These are phyloP conservation scores for Hyaloscypha variabilis DNA, from an alignment of 495 filamentous ascomycete species.

Conservation along the genomic window DNA sequence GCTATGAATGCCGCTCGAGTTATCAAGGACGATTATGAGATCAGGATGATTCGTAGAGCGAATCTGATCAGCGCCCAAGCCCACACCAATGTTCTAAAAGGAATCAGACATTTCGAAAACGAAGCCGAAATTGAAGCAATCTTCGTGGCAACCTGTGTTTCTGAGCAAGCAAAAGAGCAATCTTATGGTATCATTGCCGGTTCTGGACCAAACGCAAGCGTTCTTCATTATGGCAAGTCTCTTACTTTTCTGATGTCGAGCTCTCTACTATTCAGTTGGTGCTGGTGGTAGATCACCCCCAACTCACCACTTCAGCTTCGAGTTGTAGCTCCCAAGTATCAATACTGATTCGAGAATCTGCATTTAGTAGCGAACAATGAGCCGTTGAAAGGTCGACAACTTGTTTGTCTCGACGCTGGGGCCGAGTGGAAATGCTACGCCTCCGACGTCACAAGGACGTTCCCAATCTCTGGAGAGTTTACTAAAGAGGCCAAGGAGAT, in stretches of 20 bases:
- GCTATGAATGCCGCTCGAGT: conserved; percentile 75
- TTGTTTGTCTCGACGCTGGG: conserved; percentile 84
- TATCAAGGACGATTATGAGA: conserved; percentile 81
- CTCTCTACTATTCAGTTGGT: too few relatives aligned
- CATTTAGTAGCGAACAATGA: conserved; percentile 75
- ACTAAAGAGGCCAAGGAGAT: conserved; percentile 67
- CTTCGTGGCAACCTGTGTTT: conserved; percentile 71
- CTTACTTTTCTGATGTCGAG: too few relatives aligned
- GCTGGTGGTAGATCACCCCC: too few relatives aligned
- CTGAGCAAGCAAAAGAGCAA: conserved; percentile 72
- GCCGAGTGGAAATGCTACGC: conserved; percentile 87
- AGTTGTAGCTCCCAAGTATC: too few relatives aligned
- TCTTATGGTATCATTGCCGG: conserved; percentile 88
- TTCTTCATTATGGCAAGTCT: conserved; percentile 94
- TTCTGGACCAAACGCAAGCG: conserved; percentile 74
- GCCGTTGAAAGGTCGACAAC: conserved; percentile 63
- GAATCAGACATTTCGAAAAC: conserved; percentile 62
- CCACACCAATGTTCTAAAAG: conserved; percentile 67
- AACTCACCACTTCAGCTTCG: too few relatives aligned
- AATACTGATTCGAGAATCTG: too few relatives aligned
- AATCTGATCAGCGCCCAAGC: conserved; percentile 75
- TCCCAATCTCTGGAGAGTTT: conserved; percentile 67
- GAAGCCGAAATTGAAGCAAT: conserved; percentile 83
- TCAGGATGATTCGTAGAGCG: conserved; percentile 75
- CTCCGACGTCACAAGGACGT: conserved; percentile 86